These are phyloP conservation scores for Tylopilus vinaceipallidus DNA, from an alignment of 768 basidiomycete species.

Conservation along the genomic window DNA sequence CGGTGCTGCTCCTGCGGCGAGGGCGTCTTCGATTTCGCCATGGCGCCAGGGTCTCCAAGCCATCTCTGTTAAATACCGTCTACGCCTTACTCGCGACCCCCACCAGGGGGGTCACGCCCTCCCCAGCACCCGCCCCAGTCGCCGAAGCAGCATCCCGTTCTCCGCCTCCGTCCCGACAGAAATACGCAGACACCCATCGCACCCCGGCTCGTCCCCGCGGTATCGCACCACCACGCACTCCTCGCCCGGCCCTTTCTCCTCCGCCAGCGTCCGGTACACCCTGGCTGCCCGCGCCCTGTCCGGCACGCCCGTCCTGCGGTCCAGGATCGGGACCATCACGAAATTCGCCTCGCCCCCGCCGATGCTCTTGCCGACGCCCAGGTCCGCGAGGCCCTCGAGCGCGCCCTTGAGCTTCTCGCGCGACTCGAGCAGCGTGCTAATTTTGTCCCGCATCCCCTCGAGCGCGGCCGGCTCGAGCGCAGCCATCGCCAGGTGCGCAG, in stretches of 20 bases:
- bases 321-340: conserved; percentile 73
- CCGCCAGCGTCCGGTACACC: conserved; percentile 82
- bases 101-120: conserved; percentile 20
- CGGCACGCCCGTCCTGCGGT: conserved; percentile 35
- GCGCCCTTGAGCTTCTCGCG: conserved; percentile 52
- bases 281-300: conserved; percentile 60
- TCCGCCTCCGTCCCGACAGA: conserved; percentile 87
- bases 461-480: conserved; percentile 73
- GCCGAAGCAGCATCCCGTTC: conserved; percentile 57
- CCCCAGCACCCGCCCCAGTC: conserved; percentile 50
- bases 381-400: conserved; percentile 44
- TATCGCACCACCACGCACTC: conserved; percentile 88
- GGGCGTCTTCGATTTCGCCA: conserved; percentile 54
- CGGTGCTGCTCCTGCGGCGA: conserved; percentile 65
- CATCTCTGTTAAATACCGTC: background rate
- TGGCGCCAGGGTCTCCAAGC: background rate
- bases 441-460: conserved; percentile 60
- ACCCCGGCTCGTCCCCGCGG: conserved; percentile 83
- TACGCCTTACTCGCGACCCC: background rate
- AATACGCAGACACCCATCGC: conserved; percentile 82
- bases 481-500: conserved; percentile 75
- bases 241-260: conserved; percentile 76
- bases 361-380: conserved; percentile 65
- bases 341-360: conserved; percentile 93
- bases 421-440: conserved; percentile 53